Base-by-base conservation (phyloP, 768 basidiomycete genomes). In the Hygrophorus pudorinus region DNA sequence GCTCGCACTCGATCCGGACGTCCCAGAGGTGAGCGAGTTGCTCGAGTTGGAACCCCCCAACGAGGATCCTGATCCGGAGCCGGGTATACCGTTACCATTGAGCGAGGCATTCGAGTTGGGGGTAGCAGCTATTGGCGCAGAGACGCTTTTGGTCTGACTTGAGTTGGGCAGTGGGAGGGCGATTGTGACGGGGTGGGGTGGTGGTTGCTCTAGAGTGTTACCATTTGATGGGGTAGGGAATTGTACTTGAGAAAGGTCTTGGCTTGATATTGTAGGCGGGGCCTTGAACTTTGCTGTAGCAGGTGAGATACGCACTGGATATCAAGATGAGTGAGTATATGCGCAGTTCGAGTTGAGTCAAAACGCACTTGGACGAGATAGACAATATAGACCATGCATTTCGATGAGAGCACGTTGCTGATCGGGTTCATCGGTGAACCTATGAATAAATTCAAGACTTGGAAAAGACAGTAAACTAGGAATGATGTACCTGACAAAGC, bases 361-460 rank as follows among this genome's bases (percentile, higher is more conserved):
- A 38, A 28, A 72, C 85, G 50, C 61, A 90, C 88, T 91, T 38
- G 89, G 90, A 47, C 89, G 77, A 30, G 86, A 88, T 40, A 88
- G 72, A 57, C 89, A 90, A 56, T 91, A 91, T 10, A 91, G 68
- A 9, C 89, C 90, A 54, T 88, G 87, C 87, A 89, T 92, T 65
- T 89, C 89, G 45, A 83, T 83, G 46, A 94, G 68, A 2, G 90
- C 90, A 36, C 92, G 81, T 56, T 87, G 83, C 59, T 90, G 87
- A 60, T 96, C 92, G 28, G 75, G 67, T 59, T 92, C 88, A 47
- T 90, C 85, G 3, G 84, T 85, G 60, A 94, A 94, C 49, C 85
- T 88, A 51, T n/a, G 33, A 7, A 33, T 47, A 45, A 20, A 11
- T 46, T 42, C 43, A 51, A 56, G 20, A 58, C 48, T 39, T 16